These are phyloP conservation scores for Styphnolobium japonicum DNA, from an alignment of 306 rosid species.

Conservation along the genomic window DNA sequence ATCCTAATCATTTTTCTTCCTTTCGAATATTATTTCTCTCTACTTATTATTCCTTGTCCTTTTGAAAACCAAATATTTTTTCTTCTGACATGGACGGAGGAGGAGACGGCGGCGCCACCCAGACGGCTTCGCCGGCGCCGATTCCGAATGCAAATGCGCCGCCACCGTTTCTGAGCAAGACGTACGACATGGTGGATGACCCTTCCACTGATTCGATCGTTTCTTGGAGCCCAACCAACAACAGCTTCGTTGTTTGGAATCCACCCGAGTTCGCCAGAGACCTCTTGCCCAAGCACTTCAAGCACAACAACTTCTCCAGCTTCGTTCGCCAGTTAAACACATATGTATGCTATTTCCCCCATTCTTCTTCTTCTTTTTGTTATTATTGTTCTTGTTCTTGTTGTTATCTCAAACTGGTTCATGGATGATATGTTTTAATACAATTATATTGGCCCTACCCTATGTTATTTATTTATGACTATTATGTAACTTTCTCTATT, in stretches of 20 bases:
- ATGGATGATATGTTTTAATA: too few species aligned
- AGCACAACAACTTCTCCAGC: constrained; percentile 76
- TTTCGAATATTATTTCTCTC: too few species aligned
- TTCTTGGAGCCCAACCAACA: constrained; percentile 69
- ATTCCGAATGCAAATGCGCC: constrained; percentile 48
- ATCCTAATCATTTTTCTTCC: too few species aligned
- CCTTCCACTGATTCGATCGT: constrained; percentile 54
- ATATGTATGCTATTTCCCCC: constrained; percentile 47
- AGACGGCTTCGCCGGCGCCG: constrained; percentile 36
- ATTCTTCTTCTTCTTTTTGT: neutral
- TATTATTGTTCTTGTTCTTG: too few species aligned
- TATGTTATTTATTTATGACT: neutral
- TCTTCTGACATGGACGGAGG: constrained; percentile 31
- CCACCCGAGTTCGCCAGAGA: constrained; percentile 80
- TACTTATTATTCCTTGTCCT: too few species aligned
- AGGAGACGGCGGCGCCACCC: constrained; percentile 4
- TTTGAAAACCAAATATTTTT: too few species aligned
- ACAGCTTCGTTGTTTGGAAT: constrained; percentile 81
- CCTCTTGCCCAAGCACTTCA: constrained; percentile 71
- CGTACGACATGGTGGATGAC: constrained; percentile 79
- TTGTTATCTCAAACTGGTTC: too few species aligned
- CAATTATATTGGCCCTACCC: too few species aligned
- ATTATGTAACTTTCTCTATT: neutral
- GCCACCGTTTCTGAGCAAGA: constrained; percentile 75
- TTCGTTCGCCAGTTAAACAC: constrained; percentile 76